Evolutionary conservation across 306 rosid species (phyloP).

Genomic region (Luffa aegyptiaca): DNA sequence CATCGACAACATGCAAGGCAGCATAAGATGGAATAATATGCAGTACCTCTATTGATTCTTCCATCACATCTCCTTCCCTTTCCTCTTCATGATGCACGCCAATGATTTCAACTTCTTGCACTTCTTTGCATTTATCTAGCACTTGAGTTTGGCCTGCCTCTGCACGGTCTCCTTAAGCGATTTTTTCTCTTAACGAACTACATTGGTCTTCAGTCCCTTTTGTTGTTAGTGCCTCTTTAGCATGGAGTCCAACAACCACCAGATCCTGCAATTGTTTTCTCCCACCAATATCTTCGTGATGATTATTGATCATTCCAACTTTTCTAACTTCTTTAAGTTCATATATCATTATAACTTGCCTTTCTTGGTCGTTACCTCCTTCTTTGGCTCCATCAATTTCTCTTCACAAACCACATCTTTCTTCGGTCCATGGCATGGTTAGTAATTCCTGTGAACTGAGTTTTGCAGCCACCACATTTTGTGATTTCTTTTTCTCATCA

Average conservation of each 20-base stretch:
- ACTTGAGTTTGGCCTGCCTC: background rate
- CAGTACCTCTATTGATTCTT: constrained; percentile 10
- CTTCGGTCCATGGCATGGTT: background rate
- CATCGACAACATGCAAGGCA: background rate
- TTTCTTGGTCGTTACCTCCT: background rate
- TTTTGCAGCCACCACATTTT: background rate
- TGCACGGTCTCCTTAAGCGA: background rate
- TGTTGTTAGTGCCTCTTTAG: background rate
- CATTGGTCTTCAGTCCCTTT: constrained; percentile 3
- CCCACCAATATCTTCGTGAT: background rate
- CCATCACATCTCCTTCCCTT: background rate
- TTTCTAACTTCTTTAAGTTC: background rate
- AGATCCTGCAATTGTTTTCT: background rate
- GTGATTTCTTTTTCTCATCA: background rate
- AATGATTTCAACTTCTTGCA: background rate
- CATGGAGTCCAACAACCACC: background rate
- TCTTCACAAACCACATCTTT: background rate
- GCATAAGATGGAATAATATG: background rate
- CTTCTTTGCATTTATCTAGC: background rate
- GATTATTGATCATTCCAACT: background rate
- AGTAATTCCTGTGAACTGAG: background rate
- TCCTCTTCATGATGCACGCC: background rate
- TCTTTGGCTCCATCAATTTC: background rate
- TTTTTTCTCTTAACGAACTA: background rate
- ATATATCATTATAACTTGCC: background rate